Base-by-base conservation (phyloP, 1,284 basidiomycete species). In the Apiotrichum domesticum region DNA sequence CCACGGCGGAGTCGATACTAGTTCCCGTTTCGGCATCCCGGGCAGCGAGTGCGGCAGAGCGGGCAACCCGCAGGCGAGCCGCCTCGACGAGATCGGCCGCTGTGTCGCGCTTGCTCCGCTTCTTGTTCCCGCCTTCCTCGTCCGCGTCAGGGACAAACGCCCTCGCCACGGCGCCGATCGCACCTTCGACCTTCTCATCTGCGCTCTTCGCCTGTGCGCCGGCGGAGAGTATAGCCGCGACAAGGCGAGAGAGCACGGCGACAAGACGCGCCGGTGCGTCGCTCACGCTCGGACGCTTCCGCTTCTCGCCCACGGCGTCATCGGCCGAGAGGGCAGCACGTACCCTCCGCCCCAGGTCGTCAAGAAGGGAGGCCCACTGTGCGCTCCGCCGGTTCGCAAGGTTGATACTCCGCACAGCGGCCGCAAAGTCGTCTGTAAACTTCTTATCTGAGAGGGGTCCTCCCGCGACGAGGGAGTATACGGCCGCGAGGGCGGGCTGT, bases 381-480 rank as follows among this genome's bases (percentile, higher is more conserved):
- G 46, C 35, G 10, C 61, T 55, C 6, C 58, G 54, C 9, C 63
- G 48, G 1, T 55, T 55, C 11, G 58, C 63, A 47, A 63, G 56
- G 51, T 62, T 62, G 15, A 49, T 53, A 0, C 35, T 14, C 4
- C 54, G 50, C 4, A 59, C 55, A 2, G 59, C 63, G 0, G 49
- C 54, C 6, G 42, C 33, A 32, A 64, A 55, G 3, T 57, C 57
- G 39, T 40, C 35, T 10, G 44, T 45, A 43, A 62, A 60, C 6
- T 41, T 13, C 40, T 53, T 55, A 34, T 56, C 59, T 6, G 54
- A 51, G 0, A 72, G 44, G 1, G 65, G 64, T 1, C 69, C 69
- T 1, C 46, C 49, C 6, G 59, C 56, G 35, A 67, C 61, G 15
- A 73, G 59, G 6, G 54, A 21, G 37, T 68, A 67, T 21, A 72